A percentile compares a stretch with the other conserved stretches of the same genome.
Conservation (phyloP, 202 grass and related monocot species). For the Digitaria exilis region DNA sequence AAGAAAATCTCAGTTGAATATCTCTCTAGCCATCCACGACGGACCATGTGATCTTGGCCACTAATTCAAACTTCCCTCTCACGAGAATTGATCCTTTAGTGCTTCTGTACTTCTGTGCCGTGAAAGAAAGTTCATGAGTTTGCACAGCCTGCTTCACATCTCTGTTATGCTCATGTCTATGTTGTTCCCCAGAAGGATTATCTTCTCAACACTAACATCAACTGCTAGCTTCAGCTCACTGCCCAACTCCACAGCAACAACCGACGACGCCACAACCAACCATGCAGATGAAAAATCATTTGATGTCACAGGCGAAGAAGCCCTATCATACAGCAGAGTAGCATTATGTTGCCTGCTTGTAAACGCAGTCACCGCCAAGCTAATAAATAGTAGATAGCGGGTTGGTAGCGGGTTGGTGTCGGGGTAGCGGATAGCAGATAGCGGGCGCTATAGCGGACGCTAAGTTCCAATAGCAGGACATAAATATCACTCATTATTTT, state of each 20-base stretch:
- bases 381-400: no score
- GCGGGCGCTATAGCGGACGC: no score
- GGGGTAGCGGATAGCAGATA: no score
- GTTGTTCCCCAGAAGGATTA: not conserved
- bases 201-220: not conserved
- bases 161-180: not conserved
- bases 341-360: not conserved
- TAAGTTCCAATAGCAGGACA: no score
- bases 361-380: not conserved
- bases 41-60: conserved; percentile 2
- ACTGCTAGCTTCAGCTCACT: conserved; percentile 6
- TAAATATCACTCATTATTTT: no score
- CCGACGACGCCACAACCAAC: not conserved
- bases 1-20: not conserved
- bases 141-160: conserved; percentile 1
- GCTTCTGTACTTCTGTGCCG: not conserved
- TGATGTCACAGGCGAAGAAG: not conserved
- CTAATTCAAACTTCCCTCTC: not conserved
- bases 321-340: not conserved
- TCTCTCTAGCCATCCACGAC: not conserved
- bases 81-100: not conserved
- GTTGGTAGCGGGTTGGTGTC: no score
- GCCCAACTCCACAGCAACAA: not conserved
- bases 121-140: not conserved
- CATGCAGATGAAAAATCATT: not conserved